Percentiles rank a stretch among this genome's conserved stretches.
phyloP scores from a whole-genome alignment of 2,329 filamentous ascomycete genomes.

The Diplocarpon rosae region DNA sequence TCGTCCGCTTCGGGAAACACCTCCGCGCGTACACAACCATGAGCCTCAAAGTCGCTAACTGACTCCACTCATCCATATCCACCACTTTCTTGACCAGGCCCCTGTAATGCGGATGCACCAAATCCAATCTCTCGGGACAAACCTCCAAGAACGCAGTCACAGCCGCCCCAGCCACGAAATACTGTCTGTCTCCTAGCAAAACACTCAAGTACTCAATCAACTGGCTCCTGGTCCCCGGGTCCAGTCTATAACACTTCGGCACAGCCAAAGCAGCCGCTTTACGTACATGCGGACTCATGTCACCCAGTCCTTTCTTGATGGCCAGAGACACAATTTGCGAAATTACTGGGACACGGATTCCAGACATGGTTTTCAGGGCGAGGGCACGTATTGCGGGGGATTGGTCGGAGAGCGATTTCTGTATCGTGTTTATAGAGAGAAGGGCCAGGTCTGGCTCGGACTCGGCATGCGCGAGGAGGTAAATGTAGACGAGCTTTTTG shows the following conservation, averaged over 20 bases:
- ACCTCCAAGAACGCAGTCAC: constrained; percentile 82
- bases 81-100: constrained; percentile 79
- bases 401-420: constrained; percentile 88
- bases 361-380: constrained; percentile 92
- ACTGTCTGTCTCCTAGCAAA: constrained; percentile 81
- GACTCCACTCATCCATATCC: constrained; percentile 99
- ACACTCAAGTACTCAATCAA: constrained; percentile 70
- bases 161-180: constrained; percentile 91
- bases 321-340: constrained; percentile 93
- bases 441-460: constrained; percentile 90
- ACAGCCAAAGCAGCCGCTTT: constrained; percentile 89
- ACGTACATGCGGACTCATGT: constrained; percentile 90
- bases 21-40: constrained; percentile 76
- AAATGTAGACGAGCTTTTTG: constrained; percentile 98
- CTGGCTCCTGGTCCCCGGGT: constrained; percentile 75
- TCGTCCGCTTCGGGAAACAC: constrained; percentile 68
- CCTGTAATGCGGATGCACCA: constrained; percentile 86
- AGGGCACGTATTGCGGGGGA: constrained; percentile 87
- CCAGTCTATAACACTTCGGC: constrained; percentile 88
- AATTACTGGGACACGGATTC: constrained; percentile 93
- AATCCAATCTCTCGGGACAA: constrained; percentile 75
- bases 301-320: constrained; percentile 84
- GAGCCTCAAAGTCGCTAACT: constrained; percentile 70
- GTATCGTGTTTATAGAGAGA: constrained; percentile 96
- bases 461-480: constrained; percentile 92